phyloP scores from a whole-genome alignment of 768 basidiomycete species.

The Agaricus sinodeliciosus region DNA sequence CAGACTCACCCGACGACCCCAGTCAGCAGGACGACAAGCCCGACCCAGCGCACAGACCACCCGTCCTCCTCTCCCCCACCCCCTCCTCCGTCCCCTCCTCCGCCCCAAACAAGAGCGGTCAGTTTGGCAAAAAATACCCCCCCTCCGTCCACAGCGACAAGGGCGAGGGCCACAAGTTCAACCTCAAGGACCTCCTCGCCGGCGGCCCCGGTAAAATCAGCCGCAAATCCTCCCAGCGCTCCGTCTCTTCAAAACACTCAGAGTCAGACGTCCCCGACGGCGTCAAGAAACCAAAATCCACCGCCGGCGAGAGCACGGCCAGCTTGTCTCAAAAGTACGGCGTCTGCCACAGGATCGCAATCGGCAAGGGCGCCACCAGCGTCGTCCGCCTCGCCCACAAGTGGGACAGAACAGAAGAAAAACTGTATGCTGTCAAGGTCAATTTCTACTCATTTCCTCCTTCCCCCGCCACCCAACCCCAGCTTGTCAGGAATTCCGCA shows the following conservation, averaged over 20 bases:
- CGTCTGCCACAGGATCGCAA: constrained; percentile 92
- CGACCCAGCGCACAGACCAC: constrained; percentile 39
- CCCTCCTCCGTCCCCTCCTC: constrained; percentile 41
- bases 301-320: constrained; percentile 35
- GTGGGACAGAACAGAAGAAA: constrained; percentile 96
- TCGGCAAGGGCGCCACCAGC: constrained; percentile 97
- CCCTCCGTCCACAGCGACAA: constrained; percentile 46
- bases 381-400: constrained; percentile 96
- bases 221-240: constrained; percentile 63
- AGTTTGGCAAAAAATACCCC: constrained; percentile 26
- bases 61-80: constrained; percentile 15
- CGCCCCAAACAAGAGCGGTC: constrained; percentile 31
- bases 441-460: constrained; percentile 4
- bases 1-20: constrained; percentile 31
- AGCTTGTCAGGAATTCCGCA: constrained; percentile 84
- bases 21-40: constrained; percentile 44
- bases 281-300: constrained; percentile 27
- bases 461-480: constrained; percentile 2
- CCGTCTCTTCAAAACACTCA: constrained; percentile 54
- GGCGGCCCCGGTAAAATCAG: constrained; percentile 62
- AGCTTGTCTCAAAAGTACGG: constrained; percentile 86
- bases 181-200: constrained; percentile 72
- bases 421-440: constrained; percentile 97
- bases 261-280: constrained; percentile 49
- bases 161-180: constrained; percentile 64